Conservation (phyloP, 179 eudicot species). For the Corrigiola litoralis region DNA sequence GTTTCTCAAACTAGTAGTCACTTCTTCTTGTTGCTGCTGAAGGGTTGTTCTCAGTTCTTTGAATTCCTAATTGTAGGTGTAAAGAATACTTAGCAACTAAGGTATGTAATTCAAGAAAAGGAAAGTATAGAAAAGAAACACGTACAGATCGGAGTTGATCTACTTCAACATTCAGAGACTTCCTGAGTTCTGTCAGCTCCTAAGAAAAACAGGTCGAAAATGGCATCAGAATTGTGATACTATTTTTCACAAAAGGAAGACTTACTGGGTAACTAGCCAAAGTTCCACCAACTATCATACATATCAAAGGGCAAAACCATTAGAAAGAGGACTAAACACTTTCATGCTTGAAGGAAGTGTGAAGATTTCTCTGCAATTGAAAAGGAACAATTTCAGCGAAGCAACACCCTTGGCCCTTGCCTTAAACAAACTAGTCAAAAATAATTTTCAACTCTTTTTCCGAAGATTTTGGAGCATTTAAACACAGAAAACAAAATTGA, state of each 20-base stretch:
- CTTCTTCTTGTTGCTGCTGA: conserved; percentile 93
- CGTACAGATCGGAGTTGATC: conserved; percentile 83
- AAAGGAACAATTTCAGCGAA: no score
- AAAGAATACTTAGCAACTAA: conserved; percentile 12
- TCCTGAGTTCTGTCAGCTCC: conserved; percentile 85
- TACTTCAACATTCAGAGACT: conserved; percentile 79
- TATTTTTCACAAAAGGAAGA: neutral
- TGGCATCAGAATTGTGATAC: conserved; percentile 7
- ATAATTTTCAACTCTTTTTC: no score
- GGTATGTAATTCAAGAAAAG: neutral
- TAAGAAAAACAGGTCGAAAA: conserved; percentile 20
- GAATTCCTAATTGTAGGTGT: conserved; percentile 50
- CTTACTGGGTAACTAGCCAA: neutral
- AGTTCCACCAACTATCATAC: no score
- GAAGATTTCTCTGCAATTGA: no score
- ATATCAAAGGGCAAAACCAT: no score
- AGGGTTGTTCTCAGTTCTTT: conserved; percentile 80
- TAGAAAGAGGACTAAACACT: no score
- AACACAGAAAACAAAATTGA: no score
- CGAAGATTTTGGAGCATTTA: no score
- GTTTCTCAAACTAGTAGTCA: conserved; percentile 62
- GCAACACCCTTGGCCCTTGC: no score
- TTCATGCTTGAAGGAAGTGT: no score
- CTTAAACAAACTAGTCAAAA: no score
- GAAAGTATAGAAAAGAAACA: neutral